Conservation (phyloP, 805 yeast species). For the Cyberlindnera xishuangbannaensis region DNA sequence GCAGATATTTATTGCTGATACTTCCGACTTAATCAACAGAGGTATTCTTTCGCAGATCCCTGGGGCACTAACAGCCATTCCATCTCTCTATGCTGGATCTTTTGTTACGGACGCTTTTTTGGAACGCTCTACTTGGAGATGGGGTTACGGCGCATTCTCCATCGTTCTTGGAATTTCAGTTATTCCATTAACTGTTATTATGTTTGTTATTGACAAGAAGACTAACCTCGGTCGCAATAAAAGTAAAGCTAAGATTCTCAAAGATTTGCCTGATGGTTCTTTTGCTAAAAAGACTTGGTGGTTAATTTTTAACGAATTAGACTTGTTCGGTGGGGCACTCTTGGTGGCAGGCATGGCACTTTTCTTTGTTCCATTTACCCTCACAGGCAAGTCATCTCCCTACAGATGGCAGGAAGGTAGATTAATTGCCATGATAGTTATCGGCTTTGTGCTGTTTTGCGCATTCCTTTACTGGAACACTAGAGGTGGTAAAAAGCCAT, state of each 20-base stretch:
- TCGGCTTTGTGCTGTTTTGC: slow-evolving; percentile 21
- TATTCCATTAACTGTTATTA: slow-evolving; percentile 19
- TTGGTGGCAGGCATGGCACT: slow-evolving; percentile 21
- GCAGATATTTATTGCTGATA: slow-evolving; percentile 34
- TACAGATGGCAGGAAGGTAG: slow-evolving; percentile 22
- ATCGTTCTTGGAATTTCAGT: slow-evolving; percentile 28
- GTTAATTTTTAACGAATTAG: slow-evolving; percentile 19
- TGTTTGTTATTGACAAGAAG: slow-evolving; percentile 22
- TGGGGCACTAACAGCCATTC: slow-evolving; percentile 27
- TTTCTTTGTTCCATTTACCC: slow-evolving; percentile 26
- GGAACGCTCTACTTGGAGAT: slow-evolving; percentile 37
- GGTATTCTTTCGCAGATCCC: slow-evolving; percentile 34
- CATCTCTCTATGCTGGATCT: slow-evolving; percentile 26
- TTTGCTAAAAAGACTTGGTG: slow-evolving; percentile 10
- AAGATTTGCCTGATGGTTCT: slow-evolving; percentile 18
- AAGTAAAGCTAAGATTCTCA: slow-evolving; percentile 9
- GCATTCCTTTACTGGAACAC: slow-evolving; percentile 23
- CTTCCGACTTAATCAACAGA: slow-evolving; percentile 33
- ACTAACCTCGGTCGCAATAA: slow-evolving; percentile 12
- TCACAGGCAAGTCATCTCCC: slow-evolving; percentile 22
- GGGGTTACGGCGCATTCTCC: slow-evolving; percentile 44
- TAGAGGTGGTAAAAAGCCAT: slow-evolving; percentile 6
- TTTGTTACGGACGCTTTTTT: slow-evolving; percentile 27
- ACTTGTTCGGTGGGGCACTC: slow-evolving; percentile 22
- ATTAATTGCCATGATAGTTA: slow-evolving; percentile 23